phyloP scores from a whole-genome alignment of 2,329 filamentous ascomycete genomes.

The Rhynchosporium agropyri region DNA sequence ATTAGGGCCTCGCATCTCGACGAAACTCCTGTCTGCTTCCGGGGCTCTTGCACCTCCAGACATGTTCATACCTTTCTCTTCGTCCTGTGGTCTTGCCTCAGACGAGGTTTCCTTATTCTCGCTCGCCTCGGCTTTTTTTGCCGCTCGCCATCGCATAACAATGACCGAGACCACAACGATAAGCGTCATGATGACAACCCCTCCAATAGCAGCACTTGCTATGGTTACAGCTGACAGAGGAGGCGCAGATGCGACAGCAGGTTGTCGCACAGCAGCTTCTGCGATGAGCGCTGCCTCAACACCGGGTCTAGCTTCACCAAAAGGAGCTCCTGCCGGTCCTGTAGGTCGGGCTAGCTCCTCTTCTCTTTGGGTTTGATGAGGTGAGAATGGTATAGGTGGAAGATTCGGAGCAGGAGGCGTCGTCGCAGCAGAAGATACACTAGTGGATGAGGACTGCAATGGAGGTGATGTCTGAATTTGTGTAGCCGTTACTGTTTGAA shows the following conservation, averaged over 20 bases:
- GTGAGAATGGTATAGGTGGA: constrained; percentile 3
- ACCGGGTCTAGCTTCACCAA: background rate
- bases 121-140: background rate
- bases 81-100: background rate
- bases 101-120: background rate
- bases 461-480: background rate
- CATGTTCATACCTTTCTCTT: background rate
- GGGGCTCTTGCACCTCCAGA: background rate
- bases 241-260: constrained; percentile 5
- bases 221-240: constrained; percentile 9
- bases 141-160: constrained; percentile 8
- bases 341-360: background rate
- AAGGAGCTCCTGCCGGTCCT: background rate
- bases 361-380: background rate
- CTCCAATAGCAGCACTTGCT: constrained; percentile 10
- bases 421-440: background rate
- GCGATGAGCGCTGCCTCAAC: constrained; percentile 4
- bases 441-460: background rate
- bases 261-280: background rate
- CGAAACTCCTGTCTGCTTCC: background rate
- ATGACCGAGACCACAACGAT: constrained; percentile 14
- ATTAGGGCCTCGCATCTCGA: background rate
- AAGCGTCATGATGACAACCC: constrained; percentile 10
- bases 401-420: background rate
- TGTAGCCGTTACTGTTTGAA: background rate